Evolutionary conservation across 176 grass and related monocot genomes (phyloP).

Genomic region (Oryza coarctata): DNA sequence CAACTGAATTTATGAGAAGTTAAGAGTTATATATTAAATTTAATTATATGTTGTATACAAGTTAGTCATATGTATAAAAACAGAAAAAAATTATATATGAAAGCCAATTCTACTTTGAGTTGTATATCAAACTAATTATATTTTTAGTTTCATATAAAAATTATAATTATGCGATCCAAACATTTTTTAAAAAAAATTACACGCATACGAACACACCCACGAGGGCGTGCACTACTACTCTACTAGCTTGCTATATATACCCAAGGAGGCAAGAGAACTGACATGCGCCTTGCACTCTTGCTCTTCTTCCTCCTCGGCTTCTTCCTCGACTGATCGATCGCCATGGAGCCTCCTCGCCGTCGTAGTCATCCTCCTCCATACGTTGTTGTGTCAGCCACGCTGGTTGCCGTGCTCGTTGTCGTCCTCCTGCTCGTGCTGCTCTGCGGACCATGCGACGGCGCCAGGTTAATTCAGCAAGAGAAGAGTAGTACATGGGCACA

Average conservation of each 20-base stretch:
- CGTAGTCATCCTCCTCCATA: background rate
- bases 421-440: background rate
- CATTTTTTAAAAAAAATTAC: no score
- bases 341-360: background rate
- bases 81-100: no score
- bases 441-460: background rate
- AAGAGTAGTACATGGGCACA: background rate
- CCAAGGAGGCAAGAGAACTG: background rate
- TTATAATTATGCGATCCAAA: no score
- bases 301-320: background rate
- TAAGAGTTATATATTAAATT: no score
- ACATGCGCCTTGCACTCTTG: background rate
- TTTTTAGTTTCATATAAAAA: no score
- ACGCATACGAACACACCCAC: no score
- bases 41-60: no score
- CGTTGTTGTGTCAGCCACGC: background rate
- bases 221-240: no score
- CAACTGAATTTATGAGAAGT: no score
- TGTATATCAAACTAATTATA: no score
- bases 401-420: background rate
- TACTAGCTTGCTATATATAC: background rate
- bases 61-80: no score
- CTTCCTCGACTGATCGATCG: background rate
- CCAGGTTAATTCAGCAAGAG: background rate
- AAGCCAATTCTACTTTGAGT: no score